A percentile compares a stretch with the other conserved stretches of the same genome.
Conservation (phyloP, 2,329 filamentous ascomycete genomes). For the Tolypocladium inflatum region DNA sequence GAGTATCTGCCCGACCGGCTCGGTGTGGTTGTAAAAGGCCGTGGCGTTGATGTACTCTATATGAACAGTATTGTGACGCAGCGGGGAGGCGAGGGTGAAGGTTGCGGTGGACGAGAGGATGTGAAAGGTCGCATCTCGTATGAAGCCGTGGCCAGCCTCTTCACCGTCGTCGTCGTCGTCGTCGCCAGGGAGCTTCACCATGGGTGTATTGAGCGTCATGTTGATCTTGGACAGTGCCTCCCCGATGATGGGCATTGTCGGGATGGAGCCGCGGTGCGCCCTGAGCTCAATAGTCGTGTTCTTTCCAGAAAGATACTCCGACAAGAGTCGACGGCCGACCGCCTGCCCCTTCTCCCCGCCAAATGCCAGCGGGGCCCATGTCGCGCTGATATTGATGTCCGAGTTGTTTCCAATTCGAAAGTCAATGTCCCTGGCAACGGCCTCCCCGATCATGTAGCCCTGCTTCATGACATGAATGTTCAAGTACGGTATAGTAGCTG, state of each 20-base stretch:
- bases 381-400: conserved; percentile 55
- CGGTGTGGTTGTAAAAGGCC: conserved; percentile 73
- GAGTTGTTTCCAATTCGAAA: conserved; percentile 64
- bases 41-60: conserved; percentile 76
- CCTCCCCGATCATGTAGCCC: conserved; percentile 64
- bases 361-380: conserved; percentile 60
- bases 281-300: conserved; percentile 74
- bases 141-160: conserved; percentile 51
- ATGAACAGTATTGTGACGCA: conserved; percentile 62
- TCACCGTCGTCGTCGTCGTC: conserved; percentile 22
- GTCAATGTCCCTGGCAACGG: conserved; percentile 53
- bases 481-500: conserved; percentile 69
- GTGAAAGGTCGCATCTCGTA: conserved; percentile 79
- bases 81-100: conserved; percentile 74
- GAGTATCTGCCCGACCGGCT: conserved; percentile 67
- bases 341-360: conserved; percentile 51
- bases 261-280: conserved; percentile 63
- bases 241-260: conserved; percentile 62
- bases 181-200: conserved; percentile 47
- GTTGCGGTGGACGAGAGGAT: conserved; percentile 77
- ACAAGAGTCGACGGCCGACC: conserved; percentile 65
- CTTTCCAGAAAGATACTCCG: conserved; percentile 76
- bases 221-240: conserved; percentile 62
- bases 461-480: conserved; percentile 71
- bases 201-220: conserved; percentile 63